Conservation (phyloP, 225 moss, liverwort and hornwort genomes). For the Polytrichum formosum region DNA sequence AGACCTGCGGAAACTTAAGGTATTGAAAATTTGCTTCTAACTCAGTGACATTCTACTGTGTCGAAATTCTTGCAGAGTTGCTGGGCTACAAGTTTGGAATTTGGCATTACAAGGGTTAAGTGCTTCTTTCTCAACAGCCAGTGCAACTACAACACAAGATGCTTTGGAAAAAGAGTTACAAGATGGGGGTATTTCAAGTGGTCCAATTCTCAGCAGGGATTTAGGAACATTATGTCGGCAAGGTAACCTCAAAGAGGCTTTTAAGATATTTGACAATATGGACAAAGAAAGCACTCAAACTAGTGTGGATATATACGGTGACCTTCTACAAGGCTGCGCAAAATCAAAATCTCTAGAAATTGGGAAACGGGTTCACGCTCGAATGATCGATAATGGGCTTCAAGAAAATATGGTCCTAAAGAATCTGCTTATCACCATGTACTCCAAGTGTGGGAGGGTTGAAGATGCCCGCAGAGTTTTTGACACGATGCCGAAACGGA, state of each 20-base stretch:
- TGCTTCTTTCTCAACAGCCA: conserved; percentile 5
- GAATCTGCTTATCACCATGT: conserved; percentile 17
- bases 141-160: not conserved
- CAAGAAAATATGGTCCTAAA: conserved; percentile 5
- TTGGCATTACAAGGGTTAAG: not conserved
- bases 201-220: not conserved
- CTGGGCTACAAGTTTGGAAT: not conserved
- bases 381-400: conserved; percentile 4
- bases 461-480: conserved; percentile 17
- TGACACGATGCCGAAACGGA: conserved; percentile 11
- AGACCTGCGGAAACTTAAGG: too few relatives aligned
- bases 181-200: not conserved
- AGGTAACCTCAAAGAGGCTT: conserved; percentile 9
- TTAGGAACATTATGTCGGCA: conserved; percentile 3
- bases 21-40: too few relatives aligned
- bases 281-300: not conserved
- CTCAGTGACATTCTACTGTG: too few relatives aligned
- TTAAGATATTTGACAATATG: conserved; percentile 9
- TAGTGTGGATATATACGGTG: conserved; percentile 9
- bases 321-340: conserved; percentile 11
- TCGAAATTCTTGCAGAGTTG: not conserved
- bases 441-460: conserved; percentile 6
- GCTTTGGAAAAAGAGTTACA: not conserved
- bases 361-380: conserved; percentile 15
- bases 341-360: conserved; percentile 8